Conservation (phyloP, 2,329 filamentous ascomycete species). For the Endothia cerciana region DNA sequence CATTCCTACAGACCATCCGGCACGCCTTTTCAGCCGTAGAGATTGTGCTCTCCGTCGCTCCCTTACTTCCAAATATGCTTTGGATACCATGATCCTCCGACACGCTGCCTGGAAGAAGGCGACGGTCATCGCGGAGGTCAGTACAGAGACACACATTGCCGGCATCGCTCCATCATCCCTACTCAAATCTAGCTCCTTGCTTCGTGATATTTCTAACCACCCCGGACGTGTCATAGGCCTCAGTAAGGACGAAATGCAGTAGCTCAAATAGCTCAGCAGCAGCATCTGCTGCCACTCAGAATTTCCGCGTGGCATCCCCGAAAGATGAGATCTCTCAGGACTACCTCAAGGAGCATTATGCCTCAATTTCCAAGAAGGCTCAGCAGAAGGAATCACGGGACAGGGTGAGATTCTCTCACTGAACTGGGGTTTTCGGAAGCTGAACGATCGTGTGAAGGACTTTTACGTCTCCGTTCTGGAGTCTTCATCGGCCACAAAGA, state of each 20-base stretch:
- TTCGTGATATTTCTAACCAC: not conserved
- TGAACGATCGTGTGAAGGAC: constrained; percentile 56
- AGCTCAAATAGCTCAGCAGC: constrained; percentile 27
- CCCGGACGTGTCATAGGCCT: constrained; percentile 7
- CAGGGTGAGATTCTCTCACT: constrained; percentile 42
- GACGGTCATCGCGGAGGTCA: constrained; percentile 41
- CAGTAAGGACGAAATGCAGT: constrained; percentile 19
- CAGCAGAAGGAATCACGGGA: constrained; percentile 53
- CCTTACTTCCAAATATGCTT: constrained; percentile 23
- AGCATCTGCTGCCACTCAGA: constrained; percentile 32
- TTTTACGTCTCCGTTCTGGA: constrained; percentile 86
- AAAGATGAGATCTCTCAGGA: constrained; percentile 36
- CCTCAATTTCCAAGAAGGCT: constrained; percentile 48
- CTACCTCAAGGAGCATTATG: constrained; percentile 38
- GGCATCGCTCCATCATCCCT: not conserved
- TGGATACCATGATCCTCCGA: constrained; percentile 45
- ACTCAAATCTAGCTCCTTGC: not conserved
- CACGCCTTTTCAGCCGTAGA: not conserved
- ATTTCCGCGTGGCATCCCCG: constrained; percentile 33
- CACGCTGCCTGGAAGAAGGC: constrained; percentile 46
- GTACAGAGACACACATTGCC: constrained; percentile 25
- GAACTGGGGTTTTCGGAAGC: not conserved
- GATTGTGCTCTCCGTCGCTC: not conserved
- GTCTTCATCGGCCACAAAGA: constrained; percentile 88
- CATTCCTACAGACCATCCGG: not conserved